These are phyloP conservation scores for Macrocybe gigantea DNA, from an alignment of 768 basidiomycete genomes.

Conservation along the genomic window DNA sequence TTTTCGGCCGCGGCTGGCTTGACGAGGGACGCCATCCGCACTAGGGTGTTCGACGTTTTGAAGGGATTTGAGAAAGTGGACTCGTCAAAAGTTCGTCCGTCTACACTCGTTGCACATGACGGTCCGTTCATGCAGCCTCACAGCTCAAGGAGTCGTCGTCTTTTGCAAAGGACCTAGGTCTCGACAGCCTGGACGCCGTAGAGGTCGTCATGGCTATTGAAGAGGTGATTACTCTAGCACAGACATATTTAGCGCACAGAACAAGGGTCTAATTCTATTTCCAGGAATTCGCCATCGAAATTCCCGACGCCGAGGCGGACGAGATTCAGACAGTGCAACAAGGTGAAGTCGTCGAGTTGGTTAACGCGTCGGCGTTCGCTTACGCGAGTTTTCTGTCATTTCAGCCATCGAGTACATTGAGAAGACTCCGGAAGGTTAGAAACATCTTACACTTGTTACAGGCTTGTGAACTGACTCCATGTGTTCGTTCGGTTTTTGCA, in stretches of 20 bases:
- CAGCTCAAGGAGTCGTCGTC: slow-evolving; percentile 27
- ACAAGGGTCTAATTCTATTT: slow-evolving; percentile 2
- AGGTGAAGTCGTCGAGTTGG: slow-evolving; percentile 44
- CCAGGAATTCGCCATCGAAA: slow-evolving; percentile 96
- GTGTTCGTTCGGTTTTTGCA: slow-evolving; percentile 14
- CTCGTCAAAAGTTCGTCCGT: slow-evolving; percentile 50
- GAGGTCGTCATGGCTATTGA: slow-evolving; percentile 99
- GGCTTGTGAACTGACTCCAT: background rate
- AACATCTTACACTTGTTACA: too few species aligned
- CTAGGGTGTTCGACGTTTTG: slow-evolving; percentile 76
- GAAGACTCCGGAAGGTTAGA: slow-evolving; percentile 82
- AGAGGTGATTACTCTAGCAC: slow-evolving; percentile 46
- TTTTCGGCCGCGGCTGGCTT: slow-evolving; percentile 69
- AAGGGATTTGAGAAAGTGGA: slow-evolving; percentile 90
- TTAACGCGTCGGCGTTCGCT: slow-evolving; percentile 7
- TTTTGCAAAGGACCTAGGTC: slow-evolving; percentile 79
- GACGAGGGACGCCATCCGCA: slow-evolving; percentile 60
- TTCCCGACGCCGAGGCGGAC: slow-evolving; percentile 95
- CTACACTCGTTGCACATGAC: background rate
- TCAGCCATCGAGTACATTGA: slow-evolving; percentile 92
- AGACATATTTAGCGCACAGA: background rate
- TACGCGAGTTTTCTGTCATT: slow-evolving; percentile 7
- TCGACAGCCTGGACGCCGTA: slow-evolving; percentile 95
- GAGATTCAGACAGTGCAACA: slow-evolving; percentile 88
- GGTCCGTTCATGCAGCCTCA: background rate